A percentile compares a stretch with the other conserved stretches of the same genome.
Evolutionary conservation across 805 yeast genomes (phyloP).

Genomic region (Ogataea methylovora): DNA sequence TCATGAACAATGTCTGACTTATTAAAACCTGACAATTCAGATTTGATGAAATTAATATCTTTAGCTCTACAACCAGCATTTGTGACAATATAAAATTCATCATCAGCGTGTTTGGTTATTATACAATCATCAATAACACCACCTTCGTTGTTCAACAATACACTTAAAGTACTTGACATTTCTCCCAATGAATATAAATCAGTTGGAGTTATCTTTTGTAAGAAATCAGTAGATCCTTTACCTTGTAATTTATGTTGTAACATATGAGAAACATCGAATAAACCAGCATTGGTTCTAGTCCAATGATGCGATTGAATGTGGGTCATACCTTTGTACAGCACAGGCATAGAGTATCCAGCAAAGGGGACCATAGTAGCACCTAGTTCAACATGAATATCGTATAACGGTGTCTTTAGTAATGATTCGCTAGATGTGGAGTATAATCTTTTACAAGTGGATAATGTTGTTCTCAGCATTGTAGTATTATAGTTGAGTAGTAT

Average conservation of each 20-base stretch:
- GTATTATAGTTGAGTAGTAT: too few species aligned
- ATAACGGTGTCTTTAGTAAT: constrained; percentile 63
- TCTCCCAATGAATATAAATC: constrained; percentile 55
- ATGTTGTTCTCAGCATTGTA: too few species aligned
- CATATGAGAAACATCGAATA: constrained; percentile 97
- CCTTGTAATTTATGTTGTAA: constrained; percentile 81
- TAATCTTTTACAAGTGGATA: constrained; percentile 17
- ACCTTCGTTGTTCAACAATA: constrained; percentile 57
- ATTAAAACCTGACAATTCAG: constrained; percentile 35
- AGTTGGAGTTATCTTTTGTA: constrained; percentile 83
- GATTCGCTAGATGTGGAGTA: constrained; percentile 20
- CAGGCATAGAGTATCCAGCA: constrained; percentile 97
- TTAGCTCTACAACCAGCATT: constrained; percentile 92
- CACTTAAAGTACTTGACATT: constrained; percentile 67
- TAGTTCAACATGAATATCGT: constrained; percentile 65
- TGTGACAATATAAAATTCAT: constrained; percentile 76
- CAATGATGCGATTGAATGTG: constrained; percentile 93
- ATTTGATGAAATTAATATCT: constrained; percentile 58
- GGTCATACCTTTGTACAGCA: constrained; percentile 72
- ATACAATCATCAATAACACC: constrained; percentile 95
- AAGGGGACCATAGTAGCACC: constrained; percentile 93
- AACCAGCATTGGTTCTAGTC: constrained; percentile 83
- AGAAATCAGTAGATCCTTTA: constrained; percentile 51
- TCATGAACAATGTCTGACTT: constrained; percentile 23
- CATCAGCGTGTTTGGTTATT: constrained; percentile 76